Evolutionary conservation across 2,329 filamentous ascomycete genomes (phyloP), one percentile per base, ranked within the genome.

Genomic region (Eurotiales sp.): DNA sequence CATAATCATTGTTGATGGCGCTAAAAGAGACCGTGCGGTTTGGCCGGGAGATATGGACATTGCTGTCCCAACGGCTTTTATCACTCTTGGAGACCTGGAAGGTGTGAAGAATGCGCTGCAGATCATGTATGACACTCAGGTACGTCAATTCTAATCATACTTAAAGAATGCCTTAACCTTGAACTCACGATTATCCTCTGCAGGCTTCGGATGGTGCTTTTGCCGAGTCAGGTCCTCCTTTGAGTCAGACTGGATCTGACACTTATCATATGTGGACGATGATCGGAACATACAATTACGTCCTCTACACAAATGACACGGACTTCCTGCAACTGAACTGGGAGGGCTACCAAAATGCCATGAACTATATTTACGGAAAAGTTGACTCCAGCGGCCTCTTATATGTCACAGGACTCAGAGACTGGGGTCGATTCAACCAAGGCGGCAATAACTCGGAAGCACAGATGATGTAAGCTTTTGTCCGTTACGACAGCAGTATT

Each of bases 281-380:
- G 63, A 78, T 84, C 39, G 79, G 79, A 2, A 78, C 77, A 5
- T 79, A 80, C 60, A 80, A 82, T 46, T 83, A 83, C 57, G 71
- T 80, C 40, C 67, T 82, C 2, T 83, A 75, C 56, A 77, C 78
- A 1, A 76, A 77, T 21, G 77, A 84, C 50, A 64, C 73, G 4
- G 63, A 60, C 0, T 83, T 79, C 51, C 59, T 83, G 11, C 54
- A 59, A 3, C 49, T 58, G 4, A 74, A 75, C 22, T 83, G 79
- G 79, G 56, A 65, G 0, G 70, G 68, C 3, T 82, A 82, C 56
- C 61, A 72, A 6, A 61, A 61, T 7, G 79, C 75, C 0, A 75
- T 83, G 69, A 49, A 69, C 3, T 75, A 66, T 45, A 71, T 77
- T 29, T 70, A 72, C 37, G 61, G 54, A 22, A 76, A 77, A 56